Conservation (phyloP, 768 basidiomycete species). For the Lentinula sp. region DNA sequence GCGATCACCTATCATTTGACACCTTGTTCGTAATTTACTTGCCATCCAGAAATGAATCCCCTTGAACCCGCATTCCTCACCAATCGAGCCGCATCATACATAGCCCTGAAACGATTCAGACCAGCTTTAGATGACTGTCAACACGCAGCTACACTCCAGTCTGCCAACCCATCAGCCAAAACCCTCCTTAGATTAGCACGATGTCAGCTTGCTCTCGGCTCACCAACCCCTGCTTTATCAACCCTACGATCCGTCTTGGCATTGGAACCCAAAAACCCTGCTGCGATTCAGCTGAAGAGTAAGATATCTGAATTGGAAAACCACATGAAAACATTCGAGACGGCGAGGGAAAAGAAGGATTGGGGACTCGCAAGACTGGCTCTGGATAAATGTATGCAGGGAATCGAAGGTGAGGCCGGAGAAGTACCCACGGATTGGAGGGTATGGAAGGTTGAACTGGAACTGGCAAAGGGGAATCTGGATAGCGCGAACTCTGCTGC, state of each 20-base stretch:
- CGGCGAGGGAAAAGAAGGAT: conserved; percentile 50
- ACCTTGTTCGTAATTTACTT: conserved; percentile 2
- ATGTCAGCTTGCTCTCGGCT: conserved; percentile 79
- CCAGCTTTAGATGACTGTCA: conserved; percentile 77
- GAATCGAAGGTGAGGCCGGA: conserved; percentile 69
- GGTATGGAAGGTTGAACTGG: conserved; percentile 72
- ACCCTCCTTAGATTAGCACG: conserved; percentile 78
- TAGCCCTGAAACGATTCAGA: conserved; percentile 74
- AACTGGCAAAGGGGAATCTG: conserved; percentile 64
- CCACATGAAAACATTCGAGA: conserved; percentile 61
- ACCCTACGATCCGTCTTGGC: conserved; percentile 56
- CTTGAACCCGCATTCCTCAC: conserved; percentile 73
- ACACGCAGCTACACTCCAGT: conserved; percentile 60
- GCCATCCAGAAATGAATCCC: conserved; percentile 45
- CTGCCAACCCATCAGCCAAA: conserved; percentile 57
- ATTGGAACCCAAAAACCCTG: conserved; percentile 56
- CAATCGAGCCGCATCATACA: conserved; percentile 83
- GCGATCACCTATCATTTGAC: conserved; percentile 11
- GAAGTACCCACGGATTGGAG: conserved; percentile 79
- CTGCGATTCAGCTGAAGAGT: conserved; percentile 54
- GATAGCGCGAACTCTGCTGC: conserved; percentile 71
- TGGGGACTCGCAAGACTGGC: conserved; percentile 80
- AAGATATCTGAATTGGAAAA: conserved; percentile 57
- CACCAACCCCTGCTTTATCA: conserved; percentile 58
- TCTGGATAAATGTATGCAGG: conserved; percentile 69